These are phyloP conservation scores for Pseudofabraea citricarpa DNA, from an alignment of 2,329 filamentous ascomycete genomes.

Conservation along the genomic window DNA sequence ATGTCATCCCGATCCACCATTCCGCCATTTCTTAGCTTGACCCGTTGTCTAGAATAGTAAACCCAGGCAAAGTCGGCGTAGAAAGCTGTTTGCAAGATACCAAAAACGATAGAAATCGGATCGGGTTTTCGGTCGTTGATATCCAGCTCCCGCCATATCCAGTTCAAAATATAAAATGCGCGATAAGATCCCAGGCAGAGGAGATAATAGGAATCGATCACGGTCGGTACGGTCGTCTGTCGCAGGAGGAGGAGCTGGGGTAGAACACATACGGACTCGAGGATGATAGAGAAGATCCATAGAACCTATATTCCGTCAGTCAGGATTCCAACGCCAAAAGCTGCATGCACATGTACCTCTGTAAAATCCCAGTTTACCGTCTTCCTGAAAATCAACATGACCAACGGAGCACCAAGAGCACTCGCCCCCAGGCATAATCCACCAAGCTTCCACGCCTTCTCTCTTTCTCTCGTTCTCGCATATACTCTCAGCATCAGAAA, in stretches of 20 bases:
- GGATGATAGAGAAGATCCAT: constrained; percentile 85
- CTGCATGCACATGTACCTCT: constrained; percentile 38
- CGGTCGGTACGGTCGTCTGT: constrained; percentile 91
- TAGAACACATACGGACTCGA: constrained; percentile 86
- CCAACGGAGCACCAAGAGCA: constrained; percentile 64
- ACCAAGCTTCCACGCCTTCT: constrained; percentile 91
- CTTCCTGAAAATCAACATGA: constrained; percentile 61
- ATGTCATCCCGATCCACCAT: constrained; percentile 89
- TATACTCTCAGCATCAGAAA: constrained; percentile 82
- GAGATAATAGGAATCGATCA: constrained; percentile 96
- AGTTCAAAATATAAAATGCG: constrained; percentile 85
- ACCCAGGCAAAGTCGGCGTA: constrained; percentile 97
- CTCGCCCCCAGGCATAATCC: constrained; percentile 63
- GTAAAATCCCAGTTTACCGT: constrained; percentile 42
- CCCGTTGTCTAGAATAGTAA: constrained; percentile 87
- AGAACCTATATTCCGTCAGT: constrained; percentile 52
- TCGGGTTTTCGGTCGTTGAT: constrained; percentile 58
- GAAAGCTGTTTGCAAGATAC: constrained; percentile 80
- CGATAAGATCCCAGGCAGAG: constrained; percentile 83
- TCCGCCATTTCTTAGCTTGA: constrained; percentile 85
- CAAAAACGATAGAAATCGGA: constrained; percentile 75
- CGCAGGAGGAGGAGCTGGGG: constrained; percentile 88
- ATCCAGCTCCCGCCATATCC: constrained; percentile 68
- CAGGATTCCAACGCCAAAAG: background rate
- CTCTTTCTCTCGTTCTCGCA: constrained; percentile 81